These are phyloP conservation scores for Parasitella parasitica DNA, from an alignment of 371 early-diverging fungal genomes.

Conservation along the genomic window DNA sequence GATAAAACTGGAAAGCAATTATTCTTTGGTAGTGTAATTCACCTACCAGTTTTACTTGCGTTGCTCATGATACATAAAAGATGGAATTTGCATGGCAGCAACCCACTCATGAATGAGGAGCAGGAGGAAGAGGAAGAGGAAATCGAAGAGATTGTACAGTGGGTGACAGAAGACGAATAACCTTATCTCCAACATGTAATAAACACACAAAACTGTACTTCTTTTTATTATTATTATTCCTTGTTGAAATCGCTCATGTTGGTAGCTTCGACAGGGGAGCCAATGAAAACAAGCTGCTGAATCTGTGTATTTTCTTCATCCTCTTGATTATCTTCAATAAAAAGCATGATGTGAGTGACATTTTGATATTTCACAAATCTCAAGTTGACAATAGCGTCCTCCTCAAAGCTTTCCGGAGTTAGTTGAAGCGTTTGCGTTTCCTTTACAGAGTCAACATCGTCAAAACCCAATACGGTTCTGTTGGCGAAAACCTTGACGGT, in stretches of 20 bases:
- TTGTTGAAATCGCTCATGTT: constrained; percentile 53
- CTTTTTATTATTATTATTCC: constrained; percentile 31
- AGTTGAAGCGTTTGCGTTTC: constrained; percentile 78
- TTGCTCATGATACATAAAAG: constrained; percentile 81
- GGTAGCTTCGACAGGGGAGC: constrained; percentile 34
- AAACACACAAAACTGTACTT: neutral
- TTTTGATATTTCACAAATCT: constrained; percentile 94
- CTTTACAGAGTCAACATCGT: constrained; percentile 75
- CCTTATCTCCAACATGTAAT: neutral
- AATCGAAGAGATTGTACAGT: constrained; percentile 19
- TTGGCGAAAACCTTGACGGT: constrained; percentile 86
- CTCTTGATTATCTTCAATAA: constrained; percentile 79
- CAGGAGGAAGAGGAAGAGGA: constrained; percentile 12
- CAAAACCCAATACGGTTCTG: constrained; percentile 79
- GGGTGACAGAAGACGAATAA: constrained; percentile 22
- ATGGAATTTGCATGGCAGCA: constrained; percentile 6
- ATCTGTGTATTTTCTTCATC: constrained; percentile 83
- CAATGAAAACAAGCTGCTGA: constrained; percentile 77
- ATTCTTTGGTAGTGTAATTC: constrained; percentile 89
- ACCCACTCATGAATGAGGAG: neutral
- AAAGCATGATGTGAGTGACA: constrained; percentile 70
- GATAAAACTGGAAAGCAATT: constrained; percentile 83
- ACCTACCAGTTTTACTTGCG: constrained; percentile 83
- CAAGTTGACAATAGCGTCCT: constrained; percentile 65
- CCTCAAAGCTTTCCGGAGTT: constrained; percentile 66